Conservation (phyloP, 805 yeast species). For the Cyberlindnera mycetangii region DNA sequence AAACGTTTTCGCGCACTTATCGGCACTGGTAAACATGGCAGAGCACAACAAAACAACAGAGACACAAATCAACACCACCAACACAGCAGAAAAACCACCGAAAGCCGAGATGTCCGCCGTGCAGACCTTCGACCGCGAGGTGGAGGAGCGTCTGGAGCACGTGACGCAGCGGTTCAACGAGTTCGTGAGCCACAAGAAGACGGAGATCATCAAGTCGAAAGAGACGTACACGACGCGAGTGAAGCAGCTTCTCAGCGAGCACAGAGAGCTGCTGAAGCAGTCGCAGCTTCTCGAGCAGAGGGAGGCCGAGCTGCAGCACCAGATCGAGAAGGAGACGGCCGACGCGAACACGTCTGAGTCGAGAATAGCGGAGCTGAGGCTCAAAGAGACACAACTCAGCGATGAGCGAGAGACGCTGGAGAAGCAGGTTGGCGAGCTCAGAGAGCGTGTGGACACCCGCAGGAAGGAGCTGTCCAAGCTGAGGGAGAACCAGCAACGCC, state of each 20-base stretch:
- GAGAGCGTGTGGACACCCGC: constrained; percentile 29
- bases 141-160: constrained; percentile 36
- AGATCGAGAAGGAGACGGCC: constrained; percentile 11
- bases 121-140: constrained; percentile 33
- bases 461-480: constrained; percentile 33
- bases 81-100: neutral
- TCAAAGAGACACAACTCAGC: constrained; percentile 35
- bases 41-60: too few species aligned
- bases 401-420: constrained; percentile 30
- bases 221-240: constrained; percentile 34
- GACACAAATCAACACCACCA: too few species aligned
- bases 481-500: constrained; percentile 37
- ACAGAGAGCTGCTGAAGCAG: constrained; percentile 29
- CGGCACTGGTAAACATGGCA: too few species aligned
- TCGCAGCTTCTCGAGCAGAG: constrained; percentile 8
- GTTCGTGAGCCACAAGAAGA: constrained; percentile 33
- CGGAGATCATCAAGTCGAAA: constrained; percentile 32
- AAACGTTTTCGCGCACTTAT: too few species aligned
- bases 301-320: constrained; percentile 14
- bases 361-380: constrained; percentile 31
- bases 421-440: constrained; percentile 33
- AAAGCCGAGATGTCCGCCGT: constrained; percentile 18
- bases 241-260: constrained; percentile 33
- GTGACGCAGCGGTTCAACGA: constrained; percentile 39
- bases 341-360: constrained; percentile 34